phyloP scores from a whole-genome alignment of 495 filamentous ascomycete genomes.

The Penicillium alfredii region DNA sequence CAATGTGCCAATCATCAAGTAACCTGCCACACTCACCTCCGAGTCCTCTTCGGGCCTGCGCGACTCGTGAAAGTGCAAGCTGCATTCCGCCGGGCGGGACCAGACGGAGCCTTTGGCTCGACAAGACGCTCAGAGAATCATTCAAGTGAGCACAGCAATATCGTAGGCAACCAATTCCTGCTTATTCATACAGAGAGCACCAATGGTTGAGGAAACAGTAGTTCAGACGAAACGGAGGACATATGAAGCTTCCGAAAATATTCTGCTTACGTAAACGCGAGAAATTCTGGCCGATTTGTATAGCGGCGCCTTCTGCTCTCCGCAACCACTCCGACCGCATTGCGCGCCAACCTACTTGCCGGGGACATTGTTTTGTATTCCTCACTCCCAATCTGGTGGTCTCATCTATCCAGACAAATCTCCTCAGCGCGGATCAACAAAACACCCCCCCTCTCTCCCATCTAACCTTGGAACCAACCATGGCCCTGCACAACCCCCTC shows the following conservation, averaged over 20 bases:
- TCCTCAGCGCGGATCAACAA: neutral
- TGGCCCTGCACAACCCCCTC: constrained; percentile 39
- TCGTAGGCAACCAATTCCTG: neutral
- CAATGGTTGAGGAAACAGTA: no score
- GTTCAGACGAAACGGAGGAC: no score
- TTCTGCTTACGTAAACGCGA: constrained; percentile 24
- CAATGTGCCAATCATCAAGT: no score
- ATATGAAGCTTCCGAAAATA: constrained; percentile 13
- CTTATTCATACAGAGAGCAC: constrained; percentile 6
- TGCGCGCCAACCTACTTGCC: no score
- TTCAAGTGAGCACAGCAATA: constrained; percentile 2
- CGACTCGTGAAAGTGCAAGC: constrained; percentile 24
- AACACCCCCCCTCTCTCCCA: neutral
- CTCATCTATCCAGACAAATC: no score
- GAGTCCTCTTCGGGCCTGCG: constrained; percentile 18
- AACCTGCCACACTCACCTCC: constrained; percentile 14
- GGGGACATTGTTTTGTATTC: no score
- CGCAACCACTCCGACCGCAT: constrained; percentile 10
- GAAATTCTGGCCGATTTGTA: constrained; percentile 28
- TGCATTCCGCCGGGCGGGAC: constrained; percentile 26
- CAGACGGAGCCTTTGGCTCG: constrained; percentile 5
- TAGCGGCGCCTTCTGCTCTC: constrained; percentile 18
- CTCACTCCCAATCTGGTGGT: no score
- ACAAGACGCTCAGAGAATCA: constrained; percentile 10
- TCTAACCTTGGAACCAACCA: constrained; percentile 6